Evolutionary conservation across 441 rosid genomes (phyloP).

Genomic region (Adansonia gregorii): DNA sequence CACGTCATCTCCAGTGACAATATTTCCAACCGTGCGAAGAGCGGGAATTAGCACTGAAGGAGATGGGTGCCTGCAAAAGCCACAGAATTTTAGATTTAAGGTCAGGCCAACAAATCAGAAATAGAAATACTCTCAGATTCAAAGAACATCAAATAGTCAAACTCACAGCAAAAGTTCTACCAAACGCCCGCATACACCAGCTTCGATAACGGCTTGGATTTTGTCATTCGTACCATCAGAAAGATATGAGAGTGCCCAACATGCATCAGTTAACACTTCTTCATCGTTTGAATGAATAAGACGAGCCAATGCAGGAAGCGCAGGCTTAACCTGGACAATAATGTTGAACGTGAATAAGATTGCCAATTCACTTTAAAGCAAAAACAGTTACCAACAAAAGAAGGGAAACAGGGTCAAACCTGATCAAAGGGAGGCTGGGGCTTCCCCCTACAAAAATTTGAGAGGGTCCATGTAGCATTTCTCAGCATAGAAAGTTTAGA

Average conservation of each 20-base stretch:
- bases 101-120: not conserved
- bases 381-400: not conserved
- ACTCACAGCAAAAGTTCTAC: slow-evolving; percentile 74
- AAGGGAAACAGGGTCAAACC: slow-evolving; percentile 40
- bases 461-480: slow-evolving; percentile 95
- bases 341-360: not conserved
- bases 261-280: slow-evolving; percentile 88
- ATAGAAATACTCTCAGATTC: not conserved
- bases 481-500: slow-evolving; percentile 89
- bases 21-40: slow-evolving; percentile 82
- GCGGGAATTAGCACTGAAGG: slow-evolving; percentile 92
- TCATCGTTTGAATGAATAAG: slow-evolving; percentile 80
- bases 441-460: slow-evolving; percentile 91
- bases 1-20: slow-evolving; percentile 83
- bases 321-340: slow-evolving; percentile 67
- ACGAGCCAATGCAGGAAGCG: slow-evolving; percentile 70
- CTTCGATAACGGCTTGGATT: slow-evolving; percentile 80
- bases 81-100: slow-evolving; percentile 19
- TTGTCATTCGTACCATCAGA: slow-evolving; percentile 92
- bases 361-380: not conserved
- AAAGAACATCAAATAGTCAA: not conserved
- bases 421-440: slow-evolving; percentile 86
- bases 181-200: slow-evolving; percentile 70
- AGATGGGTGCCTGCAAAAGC: slow-evolving; percentile 62
- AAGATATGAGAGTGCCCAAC: slow-evolving; percentile 91